These are phyloP conservation scores for Hemisphaericaspora xylanilytica DNA, from an alignment of 1,139 yeast genomes.

Conservation along the genomic window DNA sequence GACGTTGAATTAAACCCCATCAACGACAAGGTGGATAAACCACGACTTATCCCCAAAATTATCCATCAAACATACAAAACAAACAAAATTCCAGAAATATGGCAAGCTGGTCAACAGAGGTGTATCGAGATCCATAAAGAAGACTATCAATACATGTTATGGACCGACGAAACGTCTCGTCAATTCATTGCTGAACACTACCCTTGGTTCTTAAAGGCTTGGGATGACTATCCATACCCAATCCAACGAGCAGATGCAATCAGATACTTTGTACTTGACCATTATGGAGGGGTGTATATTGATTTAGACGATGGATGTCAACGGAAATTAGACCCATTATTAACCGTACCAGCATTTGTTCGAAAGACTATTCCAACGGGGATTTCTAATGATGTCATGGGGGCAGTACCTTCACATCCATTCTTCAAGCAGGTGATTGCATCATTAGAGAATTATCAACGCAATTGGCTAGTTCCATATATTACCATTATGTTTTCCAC, in stretches of 20 bases:
- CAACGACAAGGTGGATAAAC: conserved; percentile 38
- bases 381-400: conserved; percentile 91
- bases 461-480: conserved; percentile 80
- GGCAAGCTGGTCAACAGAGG: conserved; percentile 75
- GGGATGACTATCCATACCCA: conserved; percentile 74
- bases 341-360: conserved; percentile 80
- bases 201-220: conserved; percentile 82
- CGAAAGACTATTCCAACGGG: conserved; percentile 90
- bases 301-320: conserved; percentile 90
- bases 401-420: conserved; percentile 82
- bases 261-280: conserved; percentile 76
- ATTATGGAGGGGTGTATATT: conserved; percentile 87
- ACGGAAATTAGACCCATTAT: conserved; percentile 71
- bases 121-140: conserved; percentile 72
- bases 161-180: conserved; percentile 88
- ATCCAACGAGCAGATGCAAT: conserved; percentile 94
- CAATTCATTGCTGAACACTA: conserved; percentile 75
- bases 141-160: conserved; percentile 79
- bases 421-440: conserved; percentile 73
- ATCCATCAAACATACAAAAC: conserved; percentile 93
- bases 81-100: conserved; percentile 68
- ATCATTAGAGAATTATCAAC: conserved; percentile 58
- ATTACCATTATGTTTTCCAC: conserved; percentile 92
- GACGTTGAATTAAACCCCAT: conserved; percentile 56
- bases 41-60: conserved; percentile 74